Base-by-base conservation (phyloP, 495 filamentous ascomycete species). In the Lasiosphaeriaceae sp. region DNA sequence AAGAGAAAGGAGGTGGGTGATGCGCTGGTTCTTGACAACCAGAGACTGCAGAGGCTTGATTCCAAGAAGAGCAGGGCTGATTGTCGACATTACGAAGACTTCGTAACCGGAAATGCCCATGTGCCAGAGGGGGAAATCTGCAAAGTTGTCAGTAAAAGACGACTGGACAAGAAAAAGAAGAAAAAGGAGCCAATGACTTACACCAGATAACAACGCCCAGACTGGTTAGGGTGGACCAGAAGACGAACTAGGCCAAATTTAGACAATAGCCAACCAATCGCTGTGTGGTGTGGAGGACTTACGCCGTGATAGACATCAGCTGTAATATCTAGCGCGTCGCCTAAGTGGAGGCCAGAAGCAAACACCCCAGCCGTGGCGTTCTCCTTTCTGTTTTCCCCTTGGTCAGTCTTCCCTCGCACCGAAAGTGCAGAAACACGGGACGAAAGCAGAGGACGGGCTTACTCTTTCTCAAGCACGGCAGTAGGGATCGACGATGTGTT, bases 41-140 rank as follows among this genome's bases (percentile, higher is more conserved):
- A 89, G 69, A 26, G 80, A 82, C 39, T 89, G 86, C 41, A 97
- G 47, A 2, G 86, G 78, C 29, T 74, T 78, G 54, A 93, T 86
- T 23, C 78, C 83, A 29, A 97, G 86, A n/a, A 97, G 70, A 21
- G 92, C 75, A 0, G 95, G 94, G 5, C 91, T 88, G 50, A 90
- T 65, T n/a, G 88, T 92, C 58, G 80, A 80, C 81, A 96, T 84
- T 69, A 99, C 84, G 58, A 93, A 78, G 23, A 86, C 86, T 74
- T 99, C 95, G 61, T 96, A 97, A 54, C 95, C 95, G 8, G 95
- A 99, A 57, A 99, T 92, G 55, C 95, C 95, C 95, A 99, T 97
- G 70, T 97, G 85, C 95, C 95, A 99, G n/a, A 99, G 82, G 16
- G 94, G 94, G 66, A 99, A 99, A 68, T 96, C 89, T 92, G 58